These are phyloP conservation scores for Echinochloa phyllopogon DNA, from an alignment of 176 grass and related monocot species.

Conservation along the genomic window DNA sequence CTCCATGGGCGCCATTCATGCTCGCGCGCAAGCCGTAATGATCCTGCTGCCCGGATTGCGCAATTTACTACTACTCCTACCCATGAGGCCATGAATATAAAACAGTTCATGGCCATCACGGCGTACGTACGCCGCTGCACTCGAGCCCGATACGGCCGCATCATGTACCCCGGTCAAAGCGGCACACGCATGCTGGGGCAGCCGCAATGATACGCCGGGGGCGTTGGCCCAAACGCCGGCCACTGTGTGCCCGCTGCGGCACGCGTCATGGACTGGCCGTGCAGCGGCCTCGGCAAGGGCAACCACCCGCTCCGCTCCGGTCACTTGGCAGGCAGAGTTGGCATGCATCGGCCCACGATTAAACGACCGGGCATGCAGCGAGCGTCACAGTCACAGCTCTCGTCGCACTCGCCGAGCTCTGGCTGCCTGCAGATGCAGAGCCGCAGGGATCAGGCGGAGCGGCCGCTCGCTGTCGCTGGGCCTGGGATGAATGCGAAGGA, in stretches of 20 bases:
- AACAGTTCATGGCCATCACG: conserved; percentile 30
- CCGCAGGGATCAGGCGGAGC: background rate
- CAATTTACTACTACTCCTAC: background rate
- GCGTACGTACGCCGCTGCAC: background rate
- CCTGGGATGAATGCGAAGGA: conserved; percentile 27
- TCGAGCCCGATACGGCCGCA: conserved; percentile 25
- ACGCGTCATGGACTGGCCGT: conserved; percentile 6
- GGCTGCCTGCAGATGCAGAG: background rate
- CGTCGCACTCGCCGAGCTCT: background rate
- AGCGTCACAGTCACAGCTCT: too few species aligned
- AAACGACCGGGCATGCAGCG: conserved; percentile 4
- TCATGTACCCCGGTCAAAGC: conserved; percentile 42
- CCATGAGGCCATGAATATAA: background rate
- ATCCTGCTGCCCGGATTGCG: background rate
- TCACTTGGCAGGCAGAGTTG: background rate
- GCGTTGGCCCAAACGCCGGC: too few species aligned
- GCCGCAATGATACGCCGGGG: conserved; percentile 36
- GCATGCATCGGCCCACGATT: conserved; percentile 50
- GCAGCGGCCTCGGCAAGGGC: background rate
- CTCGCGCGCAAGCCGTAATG: background rate
- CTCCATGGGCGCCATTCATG: background rate
- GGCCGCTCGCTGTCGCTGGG: background rate
- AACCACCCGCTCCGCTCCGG: too few species aligned
- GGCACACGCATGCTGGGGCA: background rate
- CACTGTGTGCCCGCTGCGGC: background rate